Conservation (phyloP, 2,329 filamentous ascomycete genomes). For the Xylaria sp. region DNA sequence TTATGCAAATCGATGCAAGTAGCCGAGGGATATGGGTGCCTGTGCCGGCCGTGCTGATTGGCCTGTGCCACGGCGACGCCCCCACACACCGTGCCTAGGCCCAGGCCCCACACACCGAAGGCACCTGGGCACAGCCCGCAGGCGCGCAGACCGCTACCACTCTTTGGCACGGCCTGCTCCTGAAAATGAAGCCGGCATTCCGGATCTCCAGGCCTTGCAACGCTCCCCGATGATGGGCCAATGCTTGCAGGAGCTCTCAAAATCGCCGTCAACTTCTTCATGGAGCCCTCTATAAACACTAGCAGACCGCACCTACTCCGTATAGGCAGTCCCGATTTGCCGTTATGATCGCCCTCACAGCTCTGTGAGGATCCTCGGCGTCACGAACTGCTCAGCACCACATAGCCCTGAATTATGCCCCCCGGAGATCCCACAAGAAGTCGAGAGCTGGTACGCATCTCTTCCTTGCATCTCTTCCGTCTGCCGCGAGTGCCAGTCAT, state of each 20-base stretch:
- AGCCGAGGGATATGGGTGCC: no score
- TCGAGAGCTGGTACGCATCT: slow-evolving; percentile 57
- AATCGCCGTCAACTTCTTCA: slow-evolving; percentile 5
- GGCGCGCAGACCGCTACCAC: neutral
- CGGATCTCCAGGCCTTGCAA: slow-evolving; percentile 9
- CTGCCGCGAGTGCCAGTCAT: neutral
- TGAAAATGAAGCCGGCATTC: slow-evolving; percentile 17
- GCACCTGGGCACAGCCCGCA: no score
- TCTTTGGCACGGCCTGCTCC: neutral
- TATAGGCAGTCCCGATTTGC: neutral
- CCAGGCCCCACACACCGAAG: neutral
- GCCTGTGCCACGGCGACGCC: no score
- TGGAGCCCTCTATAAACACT: neutral
- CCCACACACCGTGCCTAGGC: neutral
- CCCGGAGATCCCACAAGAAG: slow-evolving; percentile 72
- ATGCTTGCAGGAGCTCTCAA: slow-evolving; percentile 4
- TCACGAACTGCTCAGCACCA: slow-evolving; percentile 15
- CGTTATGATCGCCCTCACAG: slow-evolving; percentile 19
- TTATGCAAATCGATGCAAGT: no score
- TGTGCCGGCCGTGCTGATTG: no score
- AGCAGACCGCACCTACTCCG: slow-evolving; percentile 3
- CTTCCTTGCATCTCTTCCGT: neutral
- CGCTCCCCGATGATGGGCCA: slow-evolving; percentile 20
- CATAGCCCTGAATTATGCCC: slow-evolving; percentile 54
- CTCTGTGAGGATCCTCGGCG: slow-evolving; percentile 2